Evolutionary conservation across 139 green algal genomes (phyloP).

Genomic region (Yamagishiella unicocca): DNA sequence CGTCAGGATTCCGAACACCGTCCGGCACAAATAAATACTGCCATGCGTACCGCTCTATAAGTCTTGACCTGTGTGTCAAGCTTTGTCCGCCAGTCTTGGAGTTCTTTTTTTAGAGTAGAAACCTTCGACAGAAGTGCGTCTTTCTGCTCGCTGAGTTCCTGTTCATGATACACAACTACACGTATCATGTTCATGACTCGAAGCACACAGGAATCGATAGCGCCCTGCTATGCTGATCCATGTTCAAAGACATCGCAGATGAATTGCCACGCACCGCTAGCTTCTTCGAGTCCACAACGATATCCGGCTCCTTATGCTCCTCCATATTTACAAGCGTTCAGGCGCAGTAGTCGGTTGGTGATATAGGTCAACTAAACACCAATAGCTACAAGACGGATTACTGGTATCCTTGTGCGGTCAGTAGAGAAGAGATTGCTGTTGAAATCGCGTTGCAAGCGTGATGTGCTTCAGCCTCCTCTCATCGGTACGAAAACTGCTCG

Average conservation of each 20-base stretch:
- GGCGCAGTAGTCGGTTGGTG: no score
- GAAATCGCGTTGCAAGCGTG: no score
- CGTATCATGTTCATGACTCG: background rate
- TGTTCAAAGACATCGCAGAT: background rate
- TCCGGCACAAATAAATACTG: background rate
- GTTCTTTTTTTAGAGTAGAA: constrained; percentile 72
- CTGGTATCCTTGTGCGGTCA: no score
- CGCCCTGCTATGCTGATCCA: background rate
- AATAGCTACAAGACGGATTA: no score
- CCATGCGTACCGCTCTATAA: constrained; percentile 59
- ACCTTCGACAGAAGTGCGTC: constrained; percentile 75
- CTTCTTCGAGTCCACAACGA: constrained; percentile 48
- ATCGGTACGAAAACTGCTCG: no score
- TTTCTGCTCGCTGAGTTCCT: constrained; percentile 71
- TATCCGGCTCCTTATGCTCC: constrained; percentile 25
- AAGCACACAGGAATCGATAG: no score
- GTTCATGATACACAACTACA: background rate
- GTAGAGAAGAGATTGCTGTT: no score
- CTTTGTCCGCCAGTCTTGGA: constrained; percentile 76
- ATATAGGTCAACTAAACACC: no score
- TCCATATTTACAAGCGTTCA: no score
- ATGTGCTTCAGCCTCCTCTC: no score
- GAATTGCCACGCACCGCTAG: constrained; percentile 16
- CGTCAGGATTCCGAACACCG: background rate
- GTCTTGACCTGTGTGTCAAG: constrained; percentile 75